Evolutionary conservation across 164 flowering plant species (phyloP), one percentile per base, ranked within the genome.

Genomic region (Sedum album): DNA sequence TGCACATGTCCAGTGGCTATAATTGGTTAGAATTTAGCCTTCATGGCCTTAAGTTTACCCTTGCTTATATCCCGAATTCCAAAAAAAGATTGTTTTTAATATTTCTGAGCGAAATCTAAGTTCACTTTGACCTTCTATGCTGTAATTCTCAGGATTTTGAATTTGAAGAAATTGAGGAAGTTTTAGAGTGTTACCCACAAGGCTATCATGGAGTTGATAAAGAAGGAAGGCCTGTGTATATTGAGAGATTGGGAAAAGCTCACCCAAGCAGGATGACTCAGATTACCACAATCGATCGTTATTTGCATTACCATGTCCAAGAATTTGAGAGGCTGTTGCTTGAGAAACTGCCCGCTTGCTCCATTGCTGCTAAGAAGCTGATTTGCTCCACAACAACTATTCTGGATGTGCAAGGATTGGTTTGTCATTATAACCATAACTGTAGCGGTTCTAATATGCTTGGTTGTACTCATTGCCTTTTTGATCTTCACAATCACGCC

Each of bases 181-280:
- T 94, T 49, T 72, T 89, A 78, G 81, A 85, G 63, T 75, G 87
- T 73, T 94, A 94, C 63, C 98, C 98, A 61, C 98, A 94, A 73
- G 98, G 98, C 28, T 91, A 89, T 77, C 98, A 94, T 82, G 98
- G 98, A 63, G 91, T 91, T 76, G 98, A 94, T 72, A 89, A 80
- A 76, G 97, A 90, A 70, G 97, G 98, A 26, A 83, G 98, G 68
- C 97, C 98, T 8, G 82, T 94, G 66, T 94, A 94, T 76, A 91
- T 94, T 68, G 98, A 94, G 81, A 85, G 89, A 78, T 91, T 94
- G 67, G 98, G 98, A 36, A 86, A 87, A 78, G 96, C 92, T 65
- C 89, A 94, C 74, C 95, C 98, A n/a, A 84, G 82, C 66, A 89
- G 69, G 77, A 88, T 94, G 10, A 80, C 85, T 86, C 83, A 78